Conservation (phyloP, 2,329 filamentous ascomycete genomes). For the Alternaria triticina region DNA sequence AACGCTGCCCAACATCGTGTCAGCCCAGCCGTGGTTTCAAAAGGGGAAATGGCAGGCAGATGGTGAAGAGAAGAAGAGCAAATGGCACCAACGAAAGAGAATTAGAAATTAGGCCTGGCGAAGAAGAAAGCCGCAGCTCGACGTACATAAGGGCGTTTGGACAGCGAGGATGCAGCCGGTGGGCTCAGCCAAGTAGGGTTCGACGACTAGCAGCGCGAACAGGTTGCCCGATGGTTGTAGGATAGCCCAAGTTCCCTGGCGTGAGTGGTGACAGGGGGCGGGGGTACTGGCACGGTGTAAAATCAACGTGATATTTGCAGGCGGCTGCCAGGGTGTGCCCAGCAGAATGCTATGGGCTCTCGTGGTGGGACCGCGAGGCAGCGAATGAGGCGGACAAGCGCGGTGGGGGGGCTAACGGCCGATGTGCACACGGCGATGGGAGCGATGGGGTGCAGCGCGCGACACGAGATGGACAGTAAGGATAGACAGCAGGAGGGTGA, state of each 20-base stretch:
- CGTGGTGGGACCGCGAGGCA: slow-evolving; percentile 11
- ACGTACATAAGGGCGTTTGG: slow-evolving; percentile 44
- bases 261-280: slow-evolving; percentile 22
- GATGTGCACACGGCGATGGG: not conserved
- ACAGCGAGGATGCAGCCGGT: slow-evolving; percentile 1
- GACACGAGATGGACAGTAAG: slow-evolving; percentile 1
- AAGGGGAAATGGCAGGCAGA: not conserved
- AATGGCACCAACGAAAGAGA: slow-evolving; percentile 19
- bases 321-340: slow-evolving; percentile 17
- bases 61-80: not conserved
- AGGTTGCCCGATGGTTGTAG: slow-evolving; percentile 22
- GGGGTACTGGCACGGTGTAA: slow-evolving; percentile 9
- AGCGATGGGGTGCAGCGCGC: not conserved
- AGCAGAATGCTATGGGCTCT: slow-evolving; percentile 5
- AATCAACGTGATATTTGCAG: slow-evolving; percentile 21
- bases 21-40: slow-evolving; percentile 23
- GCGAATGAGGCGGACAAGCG: slow-evolving; percentile 18
- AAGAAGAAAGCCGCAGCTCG: slow-evolving; percentile 31
- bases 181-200: slow-evolving; percentile 11
- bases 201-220: slow-evolving; percentile 17
- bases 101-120: slow-evolving; percentile 29
- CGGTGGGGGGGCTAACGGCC: slow-evolving; percentile 10
- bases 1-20: slow-evolving; percentile 46
- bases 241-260: slow-evolving; percentile 24
- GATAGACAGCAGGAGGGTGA: slow-evolving; percentile 1